These are phyloP conservation scores for Luffa aegyptiaca DNA, from an alignment of 306 rosid genomes.

Conservation along the genomic window DNA sequence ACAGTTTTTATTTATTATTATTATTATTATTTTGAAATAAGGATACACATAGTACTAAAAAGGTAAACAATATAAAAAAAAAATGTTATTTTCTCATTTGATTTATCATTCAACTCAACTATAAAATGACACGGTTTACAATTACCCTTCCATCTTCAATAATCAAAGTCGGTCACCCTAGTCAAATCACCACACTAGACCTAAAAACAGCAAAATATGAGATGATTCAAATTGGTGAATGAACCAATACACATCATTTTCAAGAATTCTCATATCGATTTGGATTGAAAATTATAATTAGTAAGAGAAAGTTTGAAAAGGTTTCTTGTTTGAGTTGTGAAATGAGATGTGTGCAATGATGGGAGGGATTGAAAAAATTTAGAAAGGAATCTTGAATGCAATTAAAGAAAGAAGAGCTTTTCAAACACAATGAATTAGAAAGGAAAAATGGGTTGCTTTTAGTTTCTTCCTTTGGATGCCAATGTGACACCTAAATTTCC, in stretches of 20 bases:
- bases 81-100: too few species aligned
- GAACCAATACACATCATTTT: too few species aligned
- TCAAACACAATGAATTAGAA: neutral
- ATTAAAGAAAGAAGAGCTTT: neutral
- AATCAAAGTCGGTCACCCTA: too few species aligned
- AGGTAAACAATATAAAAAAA: too few species aligned
- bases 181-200: neutral
- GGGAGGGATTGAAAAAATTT: neutral
- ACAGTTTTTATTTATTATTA: too few species aligned
- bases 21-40: too few species aligned
- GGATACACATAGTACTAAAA: too few species aligned
- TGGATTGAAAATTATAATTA: neutral
- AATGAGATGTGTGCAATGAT: neutral
- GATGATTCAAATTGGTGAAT: too few species aligned
- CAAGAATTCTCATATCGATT: neutral
- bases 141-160: neutral
- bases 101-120: too few species aligned
- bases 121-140: neutral
- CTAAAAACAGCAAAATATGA: too few species aligned
- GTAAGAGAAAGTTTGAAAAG: neutral
- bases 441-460: neutral
- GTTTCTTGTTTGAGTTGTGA: neutral
- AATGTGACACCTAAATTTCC: slow-evolving; percentile 5
- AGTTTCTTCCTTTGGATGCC: neutral
- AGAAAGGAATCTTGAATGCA: neutral